Base-by-base conservation (phyloP, 495 filamentous ascomycete genomes). In the Neurospora sp. region DNA sequence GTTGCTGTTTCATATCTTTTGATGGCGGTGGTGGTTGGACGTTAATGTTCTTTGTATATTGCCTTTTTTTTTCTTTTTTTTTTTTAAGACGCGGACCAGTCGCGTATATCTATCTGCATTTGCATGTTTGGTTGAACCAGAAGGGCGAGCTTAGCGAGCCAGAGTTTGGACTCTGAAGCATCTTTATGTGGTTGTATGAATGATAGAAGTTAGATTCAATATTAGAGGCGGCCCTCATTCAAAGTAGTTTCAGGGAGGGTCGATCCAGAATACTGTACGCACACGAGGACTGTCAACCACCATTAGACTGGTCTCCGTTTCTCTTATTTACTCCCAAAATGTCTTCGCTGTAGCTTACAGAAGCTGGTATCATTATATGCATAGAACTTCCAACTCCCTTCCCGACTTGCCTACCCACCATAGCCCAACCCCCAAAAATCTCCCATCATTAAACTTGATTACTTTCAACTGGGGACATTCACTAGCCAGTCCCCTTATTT, bases 401-500 rank as follows among this genome's bases (percentile, higher is more conserved):
- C 27, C 6, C 53, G 1, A 61, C 69, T 1, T 3, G 3, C 9
- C 3, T 10, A 27, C 16, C 8, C 16, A 2, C 38, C 9, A 6
- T 38, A 22, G 7, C n/a, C 8, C 27, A 70, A 7, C 9, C 38
- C 37, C 37, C 6, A 27, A 27, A 9, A 70, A 45, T 20, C 37
- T 70, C 12, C 3, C 41, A 38, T 35, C 68, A 38, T 39, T 42
- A 70, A 10, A 39, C 37, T 20, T 20, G n/a, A 16, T 27, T 20
- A 38, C 10, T 70, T 39, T 9, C 35, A 16, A 48, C 10, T 9
- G 1, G 20, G 6, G 2, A 2, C 20, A 76, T 70, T 7, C 37
- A 14, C 31, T 69, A 38, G 70, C 71, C 40, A 65, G 18, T 72
- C 41, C 37, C n/a, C 61, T 81, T 87, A 97, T 82, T 93, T 93